Percentiles rank a stretch among this genome's conserved stretches.
phyloP scores from a whole-genome alignment of 1,284 basidiomycete species.

The Ganoderma resinaceum region DNA sequence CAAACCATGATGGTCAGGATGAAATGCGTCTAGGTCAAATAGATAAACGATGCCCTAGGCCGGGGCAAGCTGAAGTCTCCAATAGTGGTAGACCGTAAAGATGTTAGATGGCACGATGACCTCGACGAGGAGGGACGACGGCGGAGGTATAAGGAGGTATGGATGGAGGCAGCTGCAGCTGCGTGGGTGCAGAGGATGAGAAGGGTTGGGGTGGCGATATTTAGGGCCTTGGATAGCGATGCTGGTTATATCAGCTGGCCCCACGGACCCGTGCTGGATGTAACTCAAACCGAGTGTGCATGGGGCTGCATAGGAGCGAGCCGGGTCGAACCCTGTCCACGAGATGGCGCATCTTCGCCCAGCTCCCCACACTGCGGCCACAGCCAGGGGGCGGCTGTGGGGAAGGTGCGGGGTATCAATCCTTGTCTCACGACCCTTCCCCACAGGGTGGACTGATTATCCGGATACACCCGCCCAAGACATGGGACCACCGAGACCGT shows the following conservation, averaged over 20 bases:
- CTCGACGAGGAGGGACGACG: neutral
- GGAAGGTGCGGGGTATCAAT: conserved; percentile 14
- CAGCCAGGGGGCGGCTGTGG: conserved; percentile 7
- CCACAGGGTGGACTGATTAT: neutral
- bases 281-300: neutral
- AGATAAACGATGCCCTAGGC: neutral
- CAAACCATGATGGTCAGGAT: conserved; percentile 23
- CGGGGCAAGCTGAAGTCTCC: neutral
- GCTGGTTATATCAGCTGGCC: conserved; percentile 28
- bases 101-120: neutral
- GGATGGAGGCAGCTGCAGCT: neutral
- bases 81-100: neutral
- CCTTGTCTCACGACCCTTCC: neutral
- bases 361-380: neutral
- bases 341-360: conserved; percentile 10
- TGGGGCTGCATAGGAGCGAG: conserved; percentile 6
- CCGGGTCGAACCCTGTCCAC: conserved; percentile 5
- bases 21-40: conserved; percentile 3
- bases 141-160: neutral
- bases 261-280: conserved; percentile 21
- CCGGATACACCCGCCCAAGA: neutral
- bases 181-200: neutral
- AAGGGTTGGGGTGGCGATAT: neutral
- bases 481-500: neutral
- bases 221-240: neutral